These are phyloP conservation scores for Antitrichia curtipendula DNA, from an alignment of 225 moss, liverwort and hornwort species.

Conservation along the genomic window DNA sequence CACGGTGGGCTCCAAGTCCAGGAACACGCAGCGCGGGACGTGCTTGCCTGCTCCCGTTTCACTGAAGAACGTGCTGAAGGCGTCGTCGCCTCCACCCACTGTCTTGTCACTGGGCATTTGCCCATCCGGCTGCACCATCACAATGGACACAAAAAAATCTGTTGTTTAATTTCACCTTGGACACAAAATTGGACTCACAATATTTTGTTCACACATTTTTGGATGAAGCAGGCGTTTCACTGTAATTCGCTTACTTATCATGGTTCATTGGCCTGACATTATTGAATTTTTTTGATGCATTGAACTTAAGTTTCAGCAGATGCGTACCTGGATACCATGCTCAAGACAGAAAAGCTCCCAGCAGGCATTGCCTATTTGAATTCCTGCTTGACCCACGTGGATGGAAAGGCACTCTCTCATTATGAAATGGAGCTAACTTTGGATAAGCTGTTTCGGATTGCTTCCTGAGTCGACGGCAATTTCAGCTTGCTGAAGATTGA, in stretches of 20 bases:
- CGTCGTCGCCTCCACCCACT: not conserved
- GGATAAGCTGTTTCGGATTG: not conserved
- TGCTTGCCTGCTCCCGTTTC: not conserved
- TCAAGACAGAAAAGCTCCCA: constrained; percentile 22
- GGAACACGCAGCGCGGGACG: not conserved
- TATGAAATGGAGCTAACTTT: not conserved
- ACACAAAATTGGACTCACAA: not conserved
- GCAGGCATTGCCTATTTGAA: constrained; percentile 25
- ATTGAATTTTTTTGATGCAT: not conserved
- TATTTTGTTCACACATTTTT: too few species aligned
- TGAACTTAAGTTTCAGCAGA: not conserved
- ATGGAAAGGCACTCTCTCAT: constrained; percentile 29
- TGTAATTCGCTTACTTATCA: not conserved
- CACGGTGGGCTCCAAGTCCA: not conserved
- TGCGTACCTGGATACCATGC: constrained; percentile 3
- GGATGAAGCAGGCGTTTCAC: not conserved
- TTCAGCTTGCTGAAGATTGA: not conserved
- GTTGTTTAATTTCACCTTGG: not conserved
- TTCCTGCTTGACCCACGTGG: not conserved
- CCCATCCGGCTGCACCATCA: not conserved
- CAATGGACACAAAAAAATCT: too few species aligned
- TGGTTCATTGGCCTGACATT: too few species aligned
- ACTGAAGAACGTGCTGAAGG: not conserved
- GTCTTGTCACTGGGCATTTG: not conserved
- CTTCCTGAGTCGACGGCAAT: not conserved